Evolutionary conservation across 192 early-diverging fungal species (phyloP), one percentile per base, ranked within the genome.

Genomic region (Pilaira anomala): DNA sequence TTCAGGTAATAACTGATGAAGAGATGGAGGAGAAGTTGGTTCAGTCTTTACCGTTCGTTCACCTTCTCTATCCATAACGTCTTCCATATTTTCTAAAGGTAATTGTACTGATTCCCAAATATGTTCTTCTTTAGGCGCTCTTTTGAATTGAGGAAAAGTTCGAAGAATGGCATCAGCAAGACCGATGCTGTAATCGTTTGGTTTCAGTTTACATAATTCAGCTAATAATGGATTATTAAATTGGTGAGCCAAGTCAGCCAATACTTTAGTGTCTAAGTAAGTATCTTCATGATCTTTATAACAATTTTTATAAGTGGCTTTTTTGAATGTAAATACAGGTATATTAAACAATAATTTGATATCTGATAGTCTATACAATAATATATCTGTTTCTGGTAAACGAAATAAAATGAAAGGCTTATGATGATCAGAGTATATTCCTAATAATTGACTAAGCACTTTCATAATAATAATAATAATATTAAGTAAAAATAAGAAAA

Each of bases 121-220:
- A 40, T 58, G 33, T 24, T 58, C 56, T 40, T 58, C 56, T 36
- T 40, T 40, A 7, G 56, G 56, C 7, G 53, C 29, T 24, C 51
- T 65, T 36, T 54, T 56, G 11, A 65, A 46, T 26, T 36, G 33
- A 33, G 28, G 16, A 36, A 65, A 54, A n/a, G 53, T 57, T 48
- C 56, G 39, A 24, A 65, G 54, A n/a, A 65, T 33, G 13, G 41
- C 14, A 21, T 58, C 28, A 13, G 64, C 64, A 18, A 65, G 26
- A 7, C 44, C 54, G 48, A 26, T 48, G 19, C 45, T 30, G 8
- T 49, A 46, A 22, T 76, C 70, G 8, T 49, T 19, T 26, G 30
- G 29, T 29, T 50, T 62, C 45, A 68, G 44, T 40, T 76, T 76
- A 14, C 61, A 67, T 30, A 72, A 59, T 36, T 76, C 74, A 18